A percentile compares a stretch with the other conserved stretches of the same genome.
These are phyloP conservation scores for Scenedesmus sp. DNA, from an alignment of 163 green algal genomes.

Conservation along the genomic window DNA sequence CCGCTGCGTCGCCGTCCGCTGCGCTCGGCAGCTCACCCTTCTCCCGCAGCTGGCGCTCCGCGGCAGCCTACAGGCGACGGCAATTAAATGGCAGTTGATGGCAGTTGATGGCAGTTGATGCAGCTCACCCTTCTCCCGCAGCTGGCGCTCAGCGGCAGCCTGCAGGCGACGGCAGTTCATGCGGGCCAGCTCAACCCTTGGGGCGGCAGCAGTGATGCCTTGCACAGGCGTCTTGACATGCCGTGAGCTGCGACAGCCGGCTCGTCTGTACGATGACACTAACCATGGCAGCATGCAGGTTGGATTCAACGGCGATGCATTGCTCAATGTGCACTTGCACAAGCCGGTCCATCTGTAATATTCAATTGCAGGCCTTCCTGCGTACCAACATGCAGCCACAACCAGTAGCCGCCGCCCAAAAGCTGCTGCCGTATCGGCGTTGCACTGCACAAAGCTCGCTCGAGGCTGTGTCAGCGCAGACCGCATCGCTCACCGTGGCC, in stretches of 20 bases:
- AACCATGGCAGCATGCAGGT: not conserved
- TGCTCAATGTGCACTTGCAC: not conserved
- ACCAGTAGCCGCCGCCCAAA: no score
- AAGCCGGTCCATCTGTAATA: not conserved
- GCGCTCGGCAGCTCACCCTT: slow-evolving; percentile 33
- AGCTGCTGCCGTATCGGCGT: no score
- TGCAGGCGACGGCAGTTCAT: no score
- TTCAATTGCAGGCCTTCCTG: no score
- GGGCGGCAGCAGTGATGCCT: no score
- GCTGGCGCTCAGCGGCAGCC: not conserved
- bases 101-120: no score
- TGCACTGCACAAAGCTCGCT: not conserved
- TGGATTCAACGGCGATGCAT: not conserved
- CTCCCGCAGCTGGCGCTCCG: slow-evolving; percentile 44
- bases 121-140: no score
- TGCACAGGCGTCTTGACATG: no score
- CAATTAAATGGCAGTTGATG: no score
- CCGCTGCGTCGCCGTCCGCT: slow-evolving; percentile 3
- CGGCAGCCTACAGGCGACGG: slow-evolving; percentile 39
- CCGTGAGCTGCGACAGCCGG: no score
- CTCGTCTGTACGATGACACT: no score
- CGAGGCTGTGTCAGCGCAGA: not conserved
- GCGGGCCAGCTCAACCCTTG: not conserved
- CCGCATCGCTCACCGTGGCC: slow-evolving; percentile 19
- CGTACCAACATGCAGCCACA: no score